Evolutionary conservation across 768 basidiomycete genomes (phyloP), one percentile per base, ranked within the genome.

Genomic region (Sistotremastrum niveocremeum): DNA sequence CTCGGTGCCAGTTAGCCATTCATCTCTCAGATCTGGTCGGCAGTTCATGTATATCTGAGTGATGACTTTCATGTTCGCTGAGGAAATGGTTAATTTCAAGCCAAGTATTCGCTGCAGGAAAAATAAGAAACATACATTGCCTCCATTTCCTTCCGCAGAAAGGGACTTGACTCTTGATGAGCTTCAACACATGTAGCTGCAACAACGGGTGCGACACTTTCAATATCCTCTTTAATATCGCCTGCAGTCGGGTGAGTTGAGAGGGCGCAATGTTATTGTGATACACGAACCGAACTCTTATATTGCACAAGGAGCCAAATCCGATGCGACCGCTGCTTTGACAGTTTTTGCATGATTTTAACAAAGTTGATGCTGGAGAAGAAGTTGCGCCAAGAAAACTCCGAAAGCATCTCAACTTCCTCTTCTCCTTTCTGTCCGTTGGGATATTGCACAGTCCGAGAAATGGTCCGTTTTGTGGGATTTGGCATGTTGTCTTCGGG

Each of bases 11-110:
- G 90, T 84, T 37, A 99, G 71, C 95, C 95, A 99, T 57, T 98
- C 95, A 61, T 99, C 95, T 12, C 94, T 76, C 37, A 99, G 72
- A 58, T 98, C 94, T 6, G 95, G 95, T 45, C 95, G 76, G 59
- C 93, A 97, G 57, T 97, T 95, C 48, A 98, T 70, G 62, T 99
- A 99, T 52, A 99, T 97, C 11, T 93, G 81, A 6, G 95, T 99
- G 54, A 99, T 98, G 46, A 98, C 87, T 65, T 99, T 98, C 95
- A 99, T 99, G 62, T 98, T 99, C 20, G 89, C 94, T 98, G 57
- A 9, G 36, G 44, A 34, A 28, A 46, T 43, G 9, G 45, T 20
- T 20, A 20, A 20, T 20, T 20, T 20, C 20, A 35, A 49, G 28
- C 12, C 12, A 32, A 28, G 0, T 37, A 11, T 28, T n/a, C 8